Base-by-base conservation (phyloP, 2,329 filamentous ascomycete species). In the Penicillium vulpinum region DNA sequence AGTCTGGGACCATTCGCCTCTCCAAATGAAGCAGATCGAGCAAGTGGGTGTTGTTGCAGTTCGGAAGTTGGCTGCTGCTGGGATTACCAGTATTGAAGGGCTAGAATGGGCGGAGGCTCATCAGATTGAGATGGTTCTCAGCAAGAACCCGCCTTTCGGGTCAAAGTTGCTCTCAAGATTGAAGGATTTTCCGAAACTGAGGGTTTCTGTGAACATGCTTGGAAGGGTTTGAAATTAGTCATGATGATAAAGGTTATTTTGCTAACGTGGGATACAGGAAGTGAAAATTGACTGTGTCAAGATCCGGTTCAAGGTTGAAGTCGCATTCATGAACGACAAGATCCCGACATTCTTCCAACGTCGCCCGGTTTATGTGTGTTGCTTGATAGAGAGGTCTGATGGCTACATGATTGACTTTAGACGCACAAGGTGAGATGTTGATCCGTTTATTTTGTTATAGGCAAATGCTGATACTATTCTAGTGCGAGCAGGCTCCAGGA, bases 61-160 rank as follows among this genome's bases (percentile, higher is more conserved):
- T 61, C 83, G 88, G 36, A 94, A 89, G 70, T 81, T 97, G 41
- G 83, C 85, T 3, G 81, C 83, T 38, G 86, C 85, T n/a, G 86
- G 87, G 0, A 83, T 97, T 52, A 85, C 78, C 28, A 89, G 80
- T 5, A 85, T 97, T 6, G 83, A 88, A 40, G 83, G 85, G n/a
- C 78, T 99, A 13, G 84, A 87, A 16, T 75, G 73, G 7, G 81
- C 85, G 15, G 88, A 93, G 35, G 80, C 88, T 26, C 83, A 86
- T 51, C 83, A 85, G 26, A 90, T 99, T 50, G 93, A 97, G 66
- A 83, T 86, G 46, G 76, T 91, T 24, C 73, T 96, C 45, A 88
- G 86, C 61, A 88, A 88, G 52, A 91, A 96, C 62, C 90, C 92
- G 0, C 91, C 93, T 0, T 96, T 89, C 68, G 94, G 93, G 0